phyloP scores from a whole-genome alignment of 2,329 filamentous ascomycete species.

The Alternaria sp. region DNA sequence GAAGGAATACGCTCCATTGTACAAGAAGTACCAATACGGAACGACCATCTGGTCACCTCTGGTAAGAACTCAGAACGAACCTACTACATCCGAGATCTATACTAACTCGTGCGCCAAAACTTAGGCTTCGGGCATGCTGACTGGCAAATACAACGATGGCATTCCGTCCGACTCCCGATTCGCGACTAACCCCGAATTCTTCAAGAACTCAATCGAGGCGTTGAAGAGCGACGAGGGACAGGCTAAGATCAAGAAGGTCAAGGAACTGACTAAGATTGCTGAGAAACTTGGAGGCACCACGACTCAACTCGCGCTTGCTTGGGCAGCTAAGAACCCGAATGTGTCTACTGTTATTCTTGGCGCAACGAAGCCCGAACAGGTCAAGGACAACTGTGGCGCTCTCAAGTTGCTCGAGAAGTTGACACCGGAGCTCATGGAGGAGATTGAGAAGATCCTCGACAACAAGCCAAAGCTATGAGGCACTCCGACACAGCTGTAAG shows the following conservation, averaged over 20 bases:
- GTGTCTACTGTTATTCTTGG: constrained; percentile 64
- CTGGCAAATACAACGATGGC: constrained; percentile 69
- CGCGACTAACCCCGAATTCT: constrained; percentile 63
- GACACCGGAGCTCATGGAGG: constrained; percentile 48
- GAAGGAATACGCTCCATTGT: constrained; percentile 65
- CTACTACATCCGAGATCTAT: background rate
- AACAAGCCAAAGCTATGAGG: constrained; percentile 51
- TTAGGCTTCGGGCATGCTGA: constrained; percentile 61
- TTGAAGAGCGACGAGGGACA: constrained; percentile 58
- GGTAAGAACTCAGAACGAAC: constrained; percentile 19
- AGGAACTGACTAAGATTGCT: constrained; percentile 58
- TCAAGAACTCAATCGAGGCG: constrained; percentile 61
- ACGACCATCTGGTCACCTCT: constrained; percentile 64
- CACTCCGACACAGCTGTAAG: too few relatives aligned
- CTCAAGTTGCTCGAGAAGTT: constrained; percentile 51
- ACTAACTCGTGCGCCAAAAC: background rate
- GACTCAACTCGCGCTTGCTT: constrained; percentile 64
- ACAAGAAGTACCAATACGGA: constrained; percentile 63
- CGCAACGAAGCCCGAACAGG: constrained; percentile 57
- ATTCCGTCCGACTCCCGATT: constrained; percentile 67
- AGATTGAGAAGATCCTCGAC: constrained; percentile 48
- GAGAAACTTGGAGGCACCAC: constrained; percentile 57
- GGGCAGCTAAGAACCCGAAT: constrained; percentile 65
- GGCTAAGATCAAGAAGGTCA: constrained; percentile 64
- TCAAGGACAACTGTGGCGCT: constrained; percentile 57